phyloP scores from a whole-genome alignment of 2,329 filamentous ascomycete genomes.

The Sarocladiaceae sp. region DNA sequence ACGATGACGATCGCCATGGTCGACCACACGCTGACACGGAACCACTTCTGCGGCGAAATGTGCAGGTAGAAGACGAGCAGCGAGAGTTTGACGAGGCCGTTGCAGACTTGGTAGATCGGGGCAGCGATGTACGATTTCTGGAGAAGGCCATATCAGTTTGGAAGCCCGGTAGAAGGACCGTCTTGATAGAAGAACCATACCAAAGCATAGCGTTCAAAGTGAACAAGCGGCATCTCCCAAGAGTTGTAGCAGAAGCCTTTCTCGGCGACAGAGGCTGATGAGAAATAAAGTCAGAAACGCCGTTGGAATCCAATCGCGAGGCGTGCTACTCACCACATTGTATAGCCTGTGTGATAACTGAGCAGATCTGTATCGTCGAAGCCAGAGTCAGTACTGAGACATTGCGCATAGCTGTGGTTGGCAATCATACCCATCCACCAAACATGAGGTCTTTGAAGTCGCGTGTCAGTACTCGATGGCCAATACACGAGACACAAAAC shows the following conservation, averaged over 20 bases:
- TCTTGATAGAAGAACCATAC: conserved; percentile 13
- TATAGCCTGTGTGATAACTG: conserved; percentile 15
- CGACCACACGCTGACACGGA: conserved; percentile 19
- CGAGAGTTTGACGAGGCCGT: conserved; percentile 28
- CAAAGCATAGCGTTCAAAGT: conserved; percentile 16
- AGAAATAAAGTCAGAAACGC: not conserved
- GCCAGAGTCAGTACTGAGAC: not conserved
- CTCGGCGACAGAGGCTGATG: conserved; percentile 14
- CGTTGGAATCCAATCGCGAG: not conserved
- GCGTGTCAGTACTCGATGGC: too few species aligned
- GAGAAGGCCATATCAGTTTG: not conserved
- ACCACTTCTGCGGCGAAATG: conserved; percentile 25
- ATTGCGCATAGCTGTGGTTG: too few species aligned
- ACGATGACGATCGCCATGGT: conserved; percentile 21
- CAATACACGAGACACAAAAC: too few species aligned
- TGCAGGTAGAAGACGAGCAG: conserved; percentile 28
- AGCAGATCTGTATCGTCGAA: conserved; percentile 10
- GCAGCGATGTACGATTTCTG: conserved; percentile 21
- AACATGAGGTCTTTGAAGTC: conserved; percentile 22
- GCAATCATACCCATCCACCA: conserved; percentile 16
- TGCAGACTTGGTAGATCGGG: conserved; percentile 25
- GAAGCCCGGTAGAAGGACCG: too few species aligned
- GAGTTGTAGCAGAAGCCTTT: conserved; percentile 16
- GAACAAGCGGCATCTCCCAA: conserved; percentile 18
- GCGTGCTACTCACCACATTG: conserved; percentile 12